Evolutionary conservation across 2,329 filamentous ascomycete genomes (phyloP).

Genomic region (Cytospora schulzeri): DNA sequence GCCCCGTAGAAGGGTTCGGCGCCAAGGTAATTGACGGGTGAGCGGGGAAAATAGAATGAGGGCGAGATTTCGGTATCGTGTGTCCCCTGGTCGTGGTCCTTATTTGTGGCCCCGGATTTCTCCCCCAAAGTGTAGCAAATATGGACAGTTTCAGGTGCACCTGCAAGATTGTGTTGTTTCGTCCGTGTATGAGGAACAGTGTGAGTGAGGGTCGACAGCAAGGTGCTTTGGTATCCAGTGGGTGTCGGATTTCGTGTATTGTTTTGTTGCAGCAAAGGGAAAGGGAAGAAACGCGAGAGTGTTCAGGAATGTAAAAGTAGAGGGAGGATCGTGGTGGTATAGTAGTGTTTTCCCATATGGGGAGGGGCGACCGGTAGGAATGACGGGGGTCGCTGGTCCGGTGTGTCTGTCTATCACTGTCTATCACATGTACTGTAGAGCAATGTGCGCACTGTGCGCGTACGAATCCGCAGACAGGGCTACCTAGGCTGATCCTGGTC

Average conservation of each 20-base stretch:
- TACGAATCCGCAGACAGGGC: not conserved
- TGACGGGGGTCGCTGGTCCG: not conserved
- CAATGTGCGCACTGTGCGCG: not conserved
- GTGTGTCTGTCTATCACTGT: not conserved
- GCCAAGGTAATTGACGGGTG: not conserved
- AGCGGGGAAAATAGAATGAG: not conserved
- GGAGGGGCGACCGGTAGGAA: not conserved
- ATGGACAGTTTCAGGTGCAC: not conserved
- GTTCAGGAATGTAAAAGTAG: not conserved
- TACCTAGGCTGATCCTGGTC: not conserved
- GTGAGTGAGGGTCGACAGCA: not conserved
- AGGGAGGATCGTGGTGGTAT: conserved; percentile 2
- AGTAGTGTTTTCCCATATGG: conserved; percentile 1
- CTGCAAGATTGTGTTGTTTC: not conserved
- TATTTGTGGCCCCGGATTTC: not conserved
- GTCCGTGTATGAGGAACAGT: not conserved
- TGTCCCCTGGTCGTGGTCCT: not conserved
- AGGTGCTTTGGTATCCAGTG: not conserved
- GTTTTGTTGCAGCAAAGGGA: not conserved
- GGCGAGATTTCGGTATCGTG: not conserved
- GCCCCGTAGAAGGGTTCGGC: not conserved
- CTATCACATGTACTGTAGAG: not conserved
- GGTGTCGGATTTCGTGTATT: not conserved
- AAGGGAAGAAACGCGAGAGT: not conserved
- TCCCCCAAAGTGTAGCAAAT: not conserved